These are phyloP conservation scores for Stropharia rugosoannulata DNA, from an alignment of 768 basidiomycete genomes.

Conservation along the genomic window DNA sequence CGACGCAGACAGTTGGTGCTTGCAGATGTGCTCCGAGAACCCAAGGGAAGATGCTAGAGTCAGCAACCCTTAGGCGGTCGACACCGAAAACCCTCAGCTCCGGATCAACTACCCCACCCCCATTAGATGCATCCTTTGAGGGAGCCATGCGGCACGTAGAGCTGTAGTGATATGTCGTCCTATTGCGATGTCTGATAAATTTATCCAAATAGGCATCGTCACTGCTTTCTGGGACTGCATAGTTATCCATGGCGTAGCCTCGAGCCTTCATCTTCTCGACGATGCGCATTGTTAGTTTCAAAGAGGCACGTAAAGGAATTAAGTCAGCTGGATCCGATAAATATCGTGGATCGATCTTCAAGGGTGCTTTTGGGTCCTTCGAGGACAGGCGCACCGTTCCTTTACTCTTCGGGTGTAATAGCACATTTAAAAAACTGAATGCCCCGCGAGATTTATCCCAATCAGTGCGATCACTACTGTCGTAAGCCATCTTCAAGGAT, in stretches of 20 bases:
- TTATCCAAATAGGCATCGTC: slow-evolving; percentile 8
- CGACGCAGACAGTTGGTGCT: slow-evolving; percentile 12
- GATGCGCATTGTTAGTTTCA: slow-evolving; percentile 7
- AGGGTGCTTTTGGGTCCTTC: neutral
- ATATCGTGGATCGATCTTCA: slow-evolving; percentile 6
- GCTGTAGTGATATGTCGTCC: slow-evolving; percentile 11
- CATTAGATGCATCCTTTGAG: neutral
- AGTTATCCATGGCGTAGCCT: slow-evolving; percentile 5
- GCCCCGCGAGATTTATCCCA: slow-evolving; percentile 7
- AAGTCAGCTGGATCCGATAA: slow-evolving; percentile 8
- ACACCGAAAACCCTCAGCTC: slow-evolving; percentile 11
- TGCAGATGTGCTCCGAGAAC: slow-evolving; percentile 11
- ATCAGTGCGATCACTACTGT: neutral
- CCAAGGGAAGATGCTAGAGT: slow-evolving; percentile 13
- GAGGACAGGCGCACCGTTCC: slow-evolving; percentile 5
- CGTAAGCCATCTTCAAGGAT: slow-evolving; percentile 8
- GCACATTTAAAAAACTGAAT: slow-evolving; percentile 7
- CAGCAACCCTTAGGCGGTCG: slow-evolving; percentile 5
- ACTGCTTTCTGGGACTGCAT: neutral
- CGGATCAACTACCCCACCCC: slow-evolving; percentile 6
- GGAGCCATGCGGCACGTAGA: slow-evolving; percentile 12
- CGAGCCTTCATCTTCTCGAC: slow-evolving; percentile 4
- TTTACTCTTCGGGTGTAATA: slow-evolving; percentile 10
- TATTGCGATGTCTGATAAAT: slow-evolving; percentile 8
- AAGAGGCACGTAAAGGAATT: slow-evolving; percentile 7